Conservation (phyloP, 2,329 filamentous ascomycete genomes). For the Ascochyta viciae-villosae region DNA sequence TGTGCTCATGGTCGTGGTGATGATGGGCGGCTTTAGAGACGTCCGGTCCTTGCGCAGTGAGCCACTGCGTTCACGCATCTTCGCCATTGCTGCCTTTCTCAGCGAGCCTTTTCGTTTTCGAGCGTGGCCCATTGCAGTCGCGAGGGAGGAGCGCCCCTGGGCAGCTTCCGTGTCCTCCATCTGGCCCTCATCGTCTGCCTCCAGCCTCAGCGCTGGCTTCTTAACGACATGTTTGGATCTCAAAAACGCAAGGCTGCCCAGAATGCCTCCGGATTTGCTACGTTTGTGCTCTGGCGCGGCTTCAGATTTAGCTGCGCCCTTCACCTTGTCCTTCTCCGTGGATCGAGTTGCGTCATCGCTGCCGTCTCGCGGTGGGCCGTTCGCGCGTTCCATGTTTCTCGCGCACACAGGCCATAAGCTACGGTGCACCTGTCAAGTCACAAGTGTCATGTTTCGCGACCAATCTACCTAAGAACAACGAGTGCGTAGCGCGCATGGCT, state of each 20-base stretch:
- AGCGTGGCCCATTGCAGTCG: constrained; percentile 51
- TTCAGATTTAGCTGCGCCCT: constrained; percentile 10
- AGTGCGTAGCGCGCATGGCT: constrained; percentile 12
- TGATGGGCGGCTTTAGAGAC: constrained; percentile 22
- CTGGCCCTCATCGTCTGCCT: constrained; percentile 25
- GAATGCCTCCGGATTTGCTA: constrained; percentile 68
- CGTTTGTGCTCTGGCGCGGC: constrained; percentile 52
- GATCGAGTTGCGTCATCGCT: constrained; percentile 16
- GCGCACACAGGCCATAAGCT: constrained; percentile 20
- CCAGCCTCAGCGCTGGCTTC: constrained; percentile 25
- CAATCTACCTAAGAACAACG: constrained; percentile 17
- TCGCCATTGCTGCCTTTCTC: constrained; percentile 83
- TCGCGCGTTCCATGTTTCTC: constrained; percentile 36
- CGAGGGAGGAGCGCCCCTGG: constrained; percentile 32
- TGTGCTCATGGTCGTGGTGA: constrained; percentile 26
- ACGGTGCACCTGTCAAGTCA: constrained; percentile 16
- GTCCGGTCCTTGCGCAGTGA: constrained; percentile 34
- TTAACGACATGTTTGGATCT: constrained; percentile 53
- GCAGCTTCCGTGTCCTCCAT: constrained; percentile 38
- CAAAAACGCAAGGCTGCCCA: constrained; percentile 75
- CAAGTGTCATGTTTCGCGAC: constrained; percentile 27
- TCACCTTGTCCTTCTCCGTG: constrained; percentile 7
- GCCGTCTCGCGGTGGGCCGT: constrained; percentile 11
- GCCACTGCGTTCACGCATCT: constrained; percentile 48
- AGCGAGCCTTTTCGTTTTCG: constrained; percentile 82